Conservation (phyloP, 176 grass and related monocot species). For the Cocos nucifera region DNA sequence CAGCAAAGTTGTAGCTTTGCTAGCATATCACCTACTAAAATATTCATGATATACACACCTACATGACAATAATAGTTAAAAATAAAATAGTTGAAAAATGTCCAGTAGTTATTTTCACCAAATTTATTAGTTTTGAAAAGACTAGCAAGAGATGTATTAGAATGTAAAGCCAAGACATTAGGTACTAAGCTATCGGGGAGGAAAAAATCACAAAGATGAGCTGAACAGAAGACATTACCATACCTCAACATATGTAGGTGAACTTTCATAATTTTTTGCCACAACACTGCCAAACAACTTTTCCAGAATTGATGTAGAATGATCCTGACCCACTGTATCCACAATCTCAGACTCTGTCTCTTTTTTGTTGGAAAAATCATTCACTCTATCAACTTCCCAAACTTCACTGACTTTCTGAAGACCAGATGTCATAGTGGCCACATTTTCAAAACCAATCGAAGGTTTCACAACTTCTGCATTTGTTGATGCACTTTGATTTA, state of each 20-base stretch:
- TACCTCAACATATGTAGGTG: constrained; percentile 38
- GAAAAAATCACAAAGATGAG: too few relatives aligned
- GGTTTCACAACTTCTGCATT: constrained; percentile 14
- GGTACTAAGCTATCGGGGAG: too few relatives aligned
- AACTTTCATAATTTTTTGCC: constrained; percentile 36
- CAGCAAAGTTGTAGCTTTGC: too few relatives aligned
- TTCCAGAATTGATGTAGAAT: constrained; percentile 66
- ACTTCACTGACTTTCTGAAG: constrained; percentile 32
- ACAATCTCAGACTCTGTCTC: constrained; percentile 27
- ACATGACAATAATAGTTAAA: too few relatives aligned
- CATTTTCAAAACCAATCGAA: constrained; percentile 15
- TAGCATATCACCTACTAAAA: too few relatives aligned
- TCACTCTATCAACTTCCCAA: constrained; percentile 41
- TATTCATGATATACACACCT: too few relatives aligned
- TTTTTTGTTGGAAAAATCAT: constrained; percentile 48
- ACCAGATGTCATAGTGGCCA: constrained; percentile 16
- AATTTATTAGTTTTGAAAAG: too few relatives aligned
- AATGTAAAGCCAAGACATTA: too few relatives aligned
- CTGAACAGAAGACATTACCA: background rate
- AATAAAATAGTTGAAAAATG: too few relatives aligned
- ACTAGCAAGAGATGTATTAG: too few relatives aligned
- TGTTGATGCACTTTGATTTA: constrained; percentile 9
- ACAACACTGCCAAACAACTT: constrained; percentile 71
- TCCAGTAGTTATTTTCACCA: too few relatives aligned
- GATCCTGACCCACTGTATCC: constrained; percentile 35